Conservation (phyloP, 306 rosid genomes). For the Trifolium pratense region DNA sequence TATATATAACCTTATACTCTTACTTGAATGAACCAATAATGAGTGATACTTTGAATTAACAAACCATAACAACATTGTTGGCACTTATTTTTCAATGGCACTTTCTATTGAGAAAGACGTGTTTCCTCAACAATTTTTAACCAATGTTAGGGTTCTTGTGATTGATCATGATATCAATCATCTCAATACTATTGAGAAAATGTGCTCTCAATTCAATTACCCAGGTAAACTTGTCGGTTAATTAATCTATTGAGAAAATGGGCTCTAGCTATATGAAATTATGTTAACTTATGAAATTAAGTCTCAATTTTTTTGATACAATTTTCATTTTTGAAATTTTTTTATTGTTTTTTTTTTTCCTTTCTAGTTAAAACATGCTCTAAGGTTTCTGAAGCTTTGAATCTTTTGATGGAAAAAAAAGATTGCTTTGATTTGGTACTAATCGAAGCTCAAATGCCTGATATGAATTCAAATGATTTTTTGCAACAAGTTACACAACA, state of each 20-base stretch:
- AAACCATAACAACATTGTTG: too few relatives aligned
- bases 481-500: constrained; percentile 53
- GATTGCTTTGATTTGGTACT: constrained; percentile 58
- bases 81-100: neutral
- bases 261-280: neutral
- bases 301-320: neutral
- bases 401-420: constrained; percentile 56
- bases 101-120: neutral
- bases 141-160: constrained; percentile 59
- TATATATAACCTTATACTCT: too few relatives aligned
- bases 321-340: neutral
- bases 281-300: neutral
- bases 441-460: constrained; percentile 68
- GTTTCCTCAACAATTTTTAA: constrained; percentile 48
- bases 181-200: constrained; percentile 47
- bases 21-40: too few relatives aligned
- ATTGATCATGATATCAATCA: constrained; percentile 56
- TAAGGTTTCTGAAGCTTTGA: constrained; percentile 52
- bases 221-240: neutral
- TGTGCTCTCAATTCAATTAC: constrained; percentile 52
- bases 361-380: constrained; percentile 56
- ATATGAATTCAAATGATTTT: constrained; percentile 62
- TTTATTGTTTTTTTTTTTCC: neutral
- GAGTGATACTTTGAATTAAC: too few relatives aligned
- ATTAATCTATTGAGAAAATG: too few relatives aligned